Percentiles rank a stretch among this genome's conserved stretches.
Evolutionary conservation across 352 stramenopile species (phyloP).

Genomic region (Pythium periplocum): DNA sequence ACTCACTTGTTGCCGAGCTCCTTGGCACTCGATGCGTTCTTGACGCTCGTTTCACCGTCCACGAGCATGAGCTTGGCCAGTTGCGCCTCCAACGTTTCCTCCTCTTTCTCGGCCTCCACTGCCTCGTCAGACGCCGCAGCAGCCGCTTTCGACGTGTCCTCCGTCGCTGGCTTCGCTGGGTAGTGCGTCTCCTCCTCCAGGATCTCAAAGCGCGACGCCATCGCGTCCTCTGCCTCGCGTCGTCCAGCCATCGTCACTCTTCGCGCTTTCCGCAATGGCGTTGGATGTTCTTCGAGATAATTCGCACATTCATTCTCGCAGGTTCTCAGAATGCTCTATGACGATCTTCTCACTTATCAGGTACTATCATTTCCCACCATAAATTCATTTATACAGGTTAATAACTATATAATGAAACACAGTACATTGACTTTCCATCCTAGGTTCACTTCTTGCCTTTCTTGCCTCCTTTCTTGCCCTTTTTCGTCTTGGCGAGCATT

Average conservation of each 20-base stretch:
- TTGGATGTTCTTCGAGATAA: neutral
- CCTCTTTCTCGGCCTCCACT: conserved; percentile 20
- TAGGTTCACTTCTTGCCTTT: conserved; percentile 34
- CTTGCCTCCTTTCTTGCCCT: conserved; percentile 59
- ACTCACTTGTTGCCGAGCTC: conserved; percentile 81
- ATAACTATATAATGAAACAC: too few relatives aligned
- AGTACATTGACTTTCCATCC: too few relatives aligned
- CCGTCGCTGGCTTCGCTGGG: conserved; percentile 23
- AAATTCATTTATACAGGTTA: conserved; percentile 4
- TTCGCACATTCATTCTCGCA: conserved; percentile 17
- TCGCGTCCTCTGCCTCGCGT: conserved; percentile 12
- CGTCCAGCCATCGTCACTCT: conserved; percentile 10
- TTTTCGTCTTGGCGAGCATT: conserved; percentile 80
- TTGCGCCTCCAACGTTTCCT: conserved; percentile 62
- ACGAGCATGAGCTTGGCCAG: conserved; percentile 52
- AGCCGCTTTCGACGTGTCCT: conserved; percentile 9
- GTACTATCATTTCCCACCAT: too few relatives aligned
- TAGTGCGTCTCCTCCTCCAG: conserved; percentile 84
- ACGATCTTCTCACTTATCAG: too few relatives aligned
- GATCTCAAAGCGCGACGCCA: conserved; percentile 71
- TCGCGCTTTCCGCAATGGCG: neutral
- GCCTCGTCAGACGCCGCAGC: conserved; percentile 2
- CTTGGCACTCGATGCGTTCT: conserved; percentile 68
- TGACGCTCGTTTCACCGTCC: conserved; percentile 40
- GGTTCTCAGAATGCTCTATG: too few relatives aligned